Evolutionary conservation across 371 early-diverging fungal genomes (phyloP).

Genomic region (Rhizomucor pusillus): DNA sequence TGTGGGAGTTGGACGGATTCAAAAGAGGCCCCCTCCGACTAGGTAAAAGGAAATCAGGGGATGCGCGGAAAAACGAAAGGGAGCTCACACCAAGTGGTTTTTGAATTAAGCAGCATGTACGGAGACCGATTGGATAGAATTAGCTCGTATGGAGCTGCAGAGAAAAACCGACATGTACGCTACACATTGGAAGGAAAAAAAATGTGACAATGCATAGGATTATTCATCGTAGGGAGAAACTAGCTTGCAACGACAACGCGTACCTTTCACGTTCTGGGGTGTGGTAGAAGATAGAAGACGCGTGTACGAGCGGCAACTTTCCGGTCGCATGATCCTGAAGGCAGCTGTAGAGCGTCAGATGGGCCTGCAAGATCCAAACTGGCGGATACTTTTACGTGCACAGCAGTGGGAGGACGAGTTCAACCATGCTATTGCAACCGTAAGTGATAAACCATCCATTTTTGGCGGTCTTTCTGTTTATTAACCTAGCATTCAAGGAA

Average conservation of each 20-base stretch:
- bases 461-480: neutral
- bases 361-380: constrained; percentile 7
- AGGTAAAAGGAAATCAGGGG: constrained; percentile 8
- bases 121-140: constrained; percentile 14
- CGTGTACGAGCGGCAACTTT: constrained; percentile 9
- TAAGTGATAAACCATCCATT: neutral
- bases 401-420: constrained; percentile 18
- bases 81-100: neutral
- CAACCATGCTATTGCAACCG: constrained; percentile 2
- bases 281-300: constrained; percentile 10
- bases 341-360: constrained; percentile 9
- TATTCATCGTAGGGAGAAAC: neutral
- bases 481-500: neutral
- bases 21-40: constrained; percentile 29
- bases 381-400: constrained; percentile 5
- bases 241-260: constrained; percentile 6
- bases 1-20: constrained; percentile 53
- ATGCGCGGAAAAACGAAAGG: neutral
- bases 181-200: too few relatives aligned
- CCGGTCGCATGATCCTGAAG: constrained; percentile 6
- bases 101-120: constrained; percentile 8
- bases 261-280: constrained; percentile 12
- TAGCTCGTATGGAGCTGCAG: constrained; percentile 13
- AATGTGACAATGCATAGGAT: too few relatives aligned
- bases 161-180: constrained; percentile 10